Evolutionary conservation across 73 alveolate species (phyloP), one percentile per base, ranked within the genome.

Genomic region (Paramecium pentaurelia): DNA sequence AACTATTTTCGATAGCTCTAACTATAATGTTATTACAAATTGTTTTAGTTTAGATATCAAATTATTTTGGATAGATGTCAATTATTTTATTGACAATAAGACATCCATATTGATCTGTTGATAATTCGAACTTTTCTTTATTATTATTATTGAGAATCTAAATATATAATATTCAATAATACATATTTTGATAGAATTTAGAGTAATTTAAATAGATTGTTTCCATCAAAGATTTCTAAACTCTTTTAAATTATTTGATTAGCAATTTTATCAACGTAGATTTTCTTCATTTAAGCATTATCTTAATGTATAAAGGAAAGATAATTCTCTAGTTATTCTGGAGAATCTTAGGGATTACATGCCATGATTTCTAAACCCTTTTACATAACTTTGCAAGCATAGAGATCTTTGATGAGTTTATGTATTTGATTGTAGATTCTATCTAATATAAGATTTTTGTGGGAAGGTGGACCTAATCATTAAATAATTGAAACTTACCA

Each of bases 21-120:
- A 47, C 80, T 40, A 89, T 89, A 44, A 89, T 89, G 12, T 71
- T 68, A 40, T 58, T 42, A 45, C 92, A 60, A 42, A 25, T 70
- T 25, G 40, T n/a, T 68, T 88, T 60, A 18, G 77, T 40, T 54
- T 36, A 60, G n/a, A 16, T 12, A 71, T 38, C 88, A 71, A 68
- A 47, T 42, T 40, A 27, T 51, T 71, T 64, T 34, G 80, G 77
- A 10, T 89, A 89, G 2, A 89, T 89, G 59, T 89, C 94, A 1
- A 89, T 89, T 22, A 89, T 47, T 32, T 89, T 89, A 37, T 89
- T 71, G 22, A 89, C 88, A 18, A 89, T 71, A 1, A 89, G 75
- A 30, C 94, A 89, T 12, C 94, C 94, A 71, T 89, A 89, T 71
- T 89, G 32, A 89, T 89, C 94, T 22, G 94, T 71, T 20, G 92